Evolutionary conservation across 1,284 basidiomycete species (phyloP).

Genomic region (Polyporus tsugae): DNA sequence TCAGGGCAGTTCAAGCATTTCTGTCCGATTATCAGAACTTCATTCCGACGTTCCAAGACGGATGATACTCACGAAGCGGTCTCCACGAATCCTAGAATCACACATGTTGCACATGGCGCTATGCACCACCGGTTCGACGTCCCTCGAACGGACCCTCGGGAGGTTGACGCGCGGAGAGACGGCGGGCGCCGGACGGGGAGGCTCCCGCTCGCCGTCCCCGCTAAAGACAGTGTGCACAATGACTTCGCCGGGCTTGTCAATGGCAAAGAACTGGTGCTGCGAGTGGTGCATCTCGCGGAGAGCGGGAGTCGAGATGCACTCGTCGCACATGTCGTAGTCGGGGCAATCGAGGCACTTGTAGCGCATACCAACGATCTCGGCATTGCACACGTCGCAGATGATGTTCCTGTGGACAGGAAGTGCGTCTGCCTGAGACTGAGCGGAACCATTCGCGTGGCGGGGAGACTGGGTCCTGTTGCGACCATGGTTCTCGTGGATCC

Average conservation of each 20-base stretch:
- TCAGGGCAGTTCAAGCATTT: slow-evolving; percentile 81
- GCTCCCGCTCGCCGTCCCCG: slow-evolving; percentile 44
- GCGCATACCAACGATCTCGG: slow-evolving; percentile 64
- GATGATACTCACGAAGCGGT: slow-evolving; percentile 56
- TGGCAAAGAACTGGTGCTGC: slow-evolving; percentile 71
- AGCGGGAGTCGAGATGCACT: slow-evolving; percentile 59
- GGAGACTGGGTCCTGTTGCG: slow-evolving; percentile 76
- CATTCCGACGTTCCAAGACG: background rate
- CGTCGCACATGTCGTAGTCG: slow-evolving; percentile 78
- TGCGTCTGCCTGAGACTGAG: slow-evolving; percentile 37
- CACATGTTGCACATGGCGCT: slow-evolving; percentile 78
- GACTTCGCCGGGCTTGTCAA: slow-evolving; percentile 68
- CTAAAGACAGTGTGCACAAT: slow-evolving; percentile 67
- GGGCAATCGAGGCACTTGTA: slow-evolving; percentile 81
- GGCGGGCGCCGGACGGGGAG: slow-evolving; percentile 8
- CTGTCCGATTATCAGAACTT: slow-evolving; percentile 44
- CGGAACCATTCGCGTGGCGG: slow-evolving; percentile 55
- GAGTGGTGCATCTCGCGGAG: slow-evolving; percentile 29
- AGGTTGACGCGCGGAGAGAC: slow-evolving; percentile 1
- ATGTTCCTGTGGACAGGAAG: slow-evolving; percentile 50
- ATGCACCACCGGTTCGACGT: slow-evolving; percentile 52
- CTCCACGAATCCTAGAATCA: slow-evolving; percentile 71
- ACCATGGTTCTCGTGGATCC: slow-evolving; percentile 56
- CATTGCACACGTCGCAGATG: slow-evolving; percentile 68
- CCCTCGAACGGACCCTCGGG: slow-evolving; percentile 12